A percentile compares a stretch with the other conserved stretches of the same genome.
Evolutionary conservation across 2,329 filamentous ascomycete species (phyloP).

Genomic region (Sarocladiaceae sp.): DNA sequence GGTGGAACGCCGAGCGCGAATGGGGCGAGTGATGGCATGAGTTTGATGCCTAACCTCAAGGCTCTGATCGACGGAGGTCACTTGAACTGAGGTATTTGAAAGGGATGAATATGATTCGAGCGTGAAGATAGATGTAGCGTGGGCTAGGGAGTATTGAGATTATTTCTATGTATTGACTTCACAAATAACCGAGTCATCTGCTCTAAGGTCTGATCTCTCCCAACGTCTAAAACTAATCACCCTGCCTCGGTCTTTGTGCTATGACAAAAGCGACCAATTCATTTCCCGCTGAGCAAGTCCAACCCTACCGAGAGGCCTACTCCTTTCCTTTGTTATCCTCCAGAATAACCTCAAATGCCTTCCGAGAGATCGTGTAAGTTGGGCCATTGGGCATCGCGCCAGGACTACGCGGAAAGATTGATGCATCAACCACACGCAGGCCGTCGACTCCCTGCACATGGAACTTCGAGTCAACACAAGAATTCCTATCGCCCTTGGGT

Average conservation of each 20-base stretch:
- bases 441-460: slow-evolving; percentile 41
- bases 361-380: slow-evolving; percentile 7
- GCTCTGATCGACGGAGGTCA: slow-evolving; percentile 10
- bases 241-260: no score
- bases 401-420: slow-evolving; percentile 35
- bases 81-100: background rate
- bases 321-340: background rate
- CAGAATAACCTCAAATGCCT: slow-evolving; percentile 6
- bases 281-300: no score
- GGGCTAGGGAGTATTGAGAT: no score
- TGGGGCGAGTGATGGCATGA: slow-evolving; percentile 2
- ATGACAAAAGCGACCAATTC: no score
- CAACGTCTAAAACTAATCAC: no score
- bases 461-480: slow-evolving; percentile 46
- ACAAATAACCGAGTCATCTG: no score
- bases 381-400: slow-evolving; percentile 14
- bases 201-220: no score
- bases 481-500: slow-evolving; percentile 22
- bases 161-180: no score
- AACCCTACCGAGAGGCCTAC: background rate
- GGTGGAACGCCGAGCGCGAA: slow-evolving; percentile 7
- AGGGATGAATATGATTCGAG: no score
- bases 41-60: slow-evolving; percentile 6
- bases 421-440: slow-evolving; percentile 42
- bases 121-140: no score